Evolutionary conservation across 2,329 filamentous ascomycete genomes (phyloP), one percentile per base, ranked within the genome.

Genomic region (Lasiodiplodia gonubiensis): DNA sequence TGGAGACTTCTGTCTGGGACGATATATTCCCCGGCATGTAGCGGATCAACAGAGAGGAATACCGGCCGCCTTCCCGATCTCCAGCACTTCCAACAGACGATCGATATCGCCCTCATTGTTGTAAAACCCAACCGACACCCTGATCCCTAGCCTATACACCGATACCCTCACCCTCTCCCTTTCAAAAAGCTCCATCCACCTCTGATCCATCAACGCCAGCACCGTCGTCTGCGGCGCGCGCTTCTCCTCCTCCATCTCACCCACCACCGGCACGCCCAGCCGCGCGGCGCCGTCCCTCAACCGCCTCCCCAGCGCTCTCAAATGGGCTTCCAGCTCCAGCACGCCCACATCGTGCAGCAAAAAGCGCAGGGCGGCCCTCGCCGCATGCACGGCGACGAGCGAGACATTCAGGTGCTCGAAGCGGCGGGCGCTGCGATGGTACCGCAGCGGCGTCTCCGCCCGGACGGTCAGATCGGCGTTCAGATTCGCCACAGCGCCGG

Each of bases 341-440:
- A 35, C 33, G 16, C 54, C 54, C 2, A 59, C n/a, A 14, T 37
- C 33, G 11, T 52, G 7, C 11, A 59, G 54, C 12, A 21, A 39
- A 14, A 59, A 59, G 1, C 18, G 7, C 2, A 59, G 10, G 6
- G 54, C 39, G 12, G 35, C 54, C 14, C 30, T 33, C n/a, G 54
- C 35, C 12, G 54, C 54, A 14, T 23, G 21, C 16, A 27, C 35
- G 1, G 54, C 54, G 11, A 59, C 7, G 1, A 39, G 30, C 18
- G 54, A 59, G 12, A 59, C 18, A 27, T 59, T 59, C 11, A 59
- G 30, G 16, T 59, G 54, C 33, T 59, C 54, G n/a, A 39, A 59
- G n/a, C 54, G n/a, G 11, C 54, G n/a, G 4, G 54, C 54, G 10
- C 33, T 23, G 33, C n/a, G 6, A 18, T 59, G 54, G n/a, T 59